A percentile compares a stretch with the other conserved stretches of the same genome.
Conservation (phyloP, 805 yeast species). For the Candida ficus region DNA sequence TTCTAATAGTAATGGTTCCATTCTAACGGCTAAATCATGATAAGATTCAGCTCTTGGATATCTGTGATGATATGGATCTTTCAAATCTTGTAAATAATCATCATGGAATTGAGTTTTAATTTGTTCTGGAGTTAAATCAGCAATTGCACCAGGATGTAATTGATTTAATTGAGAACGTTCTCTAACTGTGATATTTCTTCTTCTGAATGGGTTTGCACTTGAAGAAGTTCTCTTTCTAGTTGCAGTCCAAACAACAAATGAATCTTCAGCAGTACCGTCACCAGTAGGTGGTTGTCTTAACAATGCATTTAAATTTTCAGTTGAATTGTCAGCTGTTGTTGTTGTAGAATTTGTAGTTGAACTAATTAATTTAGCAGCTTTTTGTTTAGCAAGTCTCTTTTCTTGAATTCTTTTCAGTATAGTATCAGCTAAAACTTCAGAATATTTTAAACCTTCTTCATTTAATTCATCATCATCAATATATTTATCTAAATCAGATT, state of each 20-base stretch:
- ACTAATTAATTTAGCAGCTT: constrained; percentile 5
- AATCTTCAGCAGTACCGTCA: constrained; percentile 54
- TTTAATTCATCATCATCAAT: constrained; percentile 79
- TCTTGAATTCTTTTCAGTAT: constrained; percentile 34
- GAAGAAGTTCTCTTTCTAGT: constrained; percentile 80
- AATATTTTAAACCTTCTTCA: constrained; percentile 64
- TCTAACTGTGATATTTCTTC: constrained; percentile 56
- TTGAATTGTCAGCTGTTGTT: constrained; percentile 12
- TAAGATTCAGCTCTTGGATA: constrained; percentile 91
- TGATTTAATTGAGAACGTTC: constrained; percentile 84
- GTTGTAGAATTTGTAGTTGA: constrained; percentile 4
- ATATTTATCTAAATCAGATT: constrained; percentile 43
- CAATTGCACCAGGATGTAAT: constrained; percentile 84
- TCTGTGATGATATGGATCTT: constrained; percentile 90
- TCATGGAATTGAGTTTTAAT: constrained; percentile 56
- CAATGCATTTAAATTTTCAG: constrained; percentile 11
- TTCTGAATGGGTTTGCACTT: constrained; percentile 64
- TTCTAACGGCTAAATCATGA: constrained; percentile 90
- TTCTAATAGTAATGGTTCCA: constrained; percentile 90
- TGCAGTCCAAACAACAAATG: constrained; percentile 92
- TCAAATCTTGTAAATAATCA: constrained; percentile 58
- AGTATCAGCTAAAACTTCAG: constrained; percentile 57
- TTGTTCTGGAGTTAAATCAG: constrained; percentile 58
- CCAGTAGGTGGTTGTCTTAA: constrained; percentile 36
- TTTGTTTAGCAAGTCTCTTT: constrained; percentile 19